Percentiles rank a stretch among this genome's conserved stretches.
Evolutionary conservation across 176 grass and related monocot species (phyloP).

Genomic region (Cenchrus fungigraminus): DNA sequence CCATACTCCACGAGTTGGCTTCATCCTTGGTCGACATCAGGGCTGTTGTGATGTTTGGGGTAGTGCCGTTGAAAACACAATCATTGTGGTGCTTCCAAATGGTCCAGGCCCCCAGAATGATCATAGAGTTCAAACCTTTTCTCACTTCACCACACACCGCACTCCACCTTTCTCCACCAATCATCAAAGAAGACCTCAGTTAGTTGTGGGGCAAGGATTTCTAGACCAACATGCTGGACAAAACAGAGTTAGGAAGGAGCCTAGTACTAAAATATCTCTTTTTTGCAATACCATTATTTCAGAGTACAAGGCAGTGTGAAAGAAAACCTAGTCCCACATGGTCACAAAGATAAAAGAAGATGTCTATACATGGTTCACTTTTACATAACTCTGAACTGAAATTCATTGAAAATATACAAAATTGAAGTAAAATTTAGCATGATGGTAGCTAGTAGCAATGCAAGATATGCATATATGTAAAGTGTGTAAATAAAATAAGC

Average conservation of each 20-base stretch:
- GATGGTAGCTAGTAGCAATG: slow-evolving; percentile 1
- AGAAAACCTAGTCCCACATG: neutral
- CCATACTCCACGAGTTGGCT: too few species aligned
- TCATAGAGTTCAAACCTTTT: too few species aligned
- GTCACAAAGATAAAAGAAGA: neutral
- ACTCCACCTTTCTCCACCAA: too few species aligned
- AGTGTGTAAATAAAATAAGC: slow-evolving; percentile 5
- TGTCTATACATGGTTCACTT: neutral
- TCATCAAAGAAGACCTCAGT: too few species aligned
- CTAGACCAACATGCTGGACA: too few species aligned
- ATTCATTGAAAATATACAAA: neutral
- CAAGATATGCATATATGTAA: slow-evolving; percentile 20
- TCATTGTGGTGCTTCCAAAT: too few species aligned
- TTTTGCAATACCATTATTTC: neutral
- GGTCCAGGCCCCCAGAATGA: too few species aligned
- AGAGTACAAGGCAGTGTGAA: neutral
- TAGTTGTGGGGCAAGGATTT: too few species aligned
- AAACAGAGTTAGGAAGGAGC: neutral
- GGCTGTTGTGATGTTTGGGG: too few species aligned
- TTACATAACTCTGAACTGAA: slow-evolving; percentile 13
- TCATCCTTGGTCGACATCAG: too few species aligned
- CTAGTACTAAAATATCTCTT: neutral
- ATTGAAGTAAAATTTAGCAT: neutral
- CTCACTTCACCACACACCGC: too few species aligned
- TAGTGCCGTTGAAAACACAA: too few species aligned